Percentiles rank a stretch among this genome's conserved stretches.
phyloP scores from a whole-genome alignment of 78 protist species.

The Anaeramoeba flamelloides region DNA sequence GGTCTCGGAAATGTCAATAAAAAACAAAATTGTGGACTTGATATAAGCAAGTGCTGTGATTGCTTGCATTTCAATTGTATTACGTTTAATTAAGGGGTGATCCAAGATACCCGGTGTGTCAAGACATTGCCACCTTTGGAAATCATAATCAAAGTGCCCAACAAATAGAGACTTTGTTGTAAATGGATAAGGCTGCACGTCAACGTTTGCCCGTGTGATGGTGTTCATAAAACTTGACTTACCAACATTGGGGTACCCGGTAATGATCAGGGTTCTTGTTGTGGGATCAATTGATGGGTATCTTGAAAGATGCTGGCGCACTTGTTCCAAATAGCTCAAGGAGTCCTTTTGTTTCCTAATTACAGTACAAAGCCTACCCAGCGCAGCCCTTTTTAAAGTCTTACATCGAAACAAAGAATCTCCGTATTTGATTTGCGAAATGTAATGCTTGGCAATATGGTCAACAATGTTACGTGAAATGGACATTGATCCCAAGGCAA shows the following conservation, averaged over 20 bases:
- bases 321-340: conserved; percentile 90
- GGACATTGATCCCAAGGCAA: conserved; percentile 89
- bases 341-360: conserved; percentile 35
- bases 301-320: conserved; percentile 94
- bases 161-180: conserved; percentile 96
- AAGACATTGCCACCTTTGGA: conserved; percentile 87
- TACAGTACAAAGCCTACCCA: conserved; percentile 67
- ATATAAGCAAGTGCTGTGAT: conserved; percentile 98
- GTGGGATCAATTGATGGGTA: conserved; percentile 95
- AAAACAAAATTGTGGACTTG: conserved; percentile 62
- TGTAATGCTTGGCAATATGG: conserved; percentile 78
- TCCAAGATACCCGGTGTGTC: conserved; percentile 99
- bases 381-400: conserved; percentile 95
- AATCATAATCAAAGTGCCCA: conserved; percentile 90
- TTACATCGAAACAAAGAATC: conserved; percentile 96
- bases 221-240: conserved; percentile 88
- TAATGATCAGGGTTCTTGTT: conserved; percentile 86
- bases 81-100: conserved; percentile 89
- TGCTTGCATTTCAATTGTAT: conserved; percentile 98
- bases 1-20: conserved; percentile 82
- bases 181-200: conserved; percentile 98
- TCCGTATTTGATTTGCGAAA: conserved; percentile 87
- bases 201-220: conserved; percentile 92
- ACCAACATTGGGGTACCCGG: conserved; percentile 97
- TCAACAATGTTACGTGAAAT: conserved; percentile 60